Evolutionary conservation across 129 eudicot genomes (phyloP).

Genomic region (Lactuca saligna): DNA sequence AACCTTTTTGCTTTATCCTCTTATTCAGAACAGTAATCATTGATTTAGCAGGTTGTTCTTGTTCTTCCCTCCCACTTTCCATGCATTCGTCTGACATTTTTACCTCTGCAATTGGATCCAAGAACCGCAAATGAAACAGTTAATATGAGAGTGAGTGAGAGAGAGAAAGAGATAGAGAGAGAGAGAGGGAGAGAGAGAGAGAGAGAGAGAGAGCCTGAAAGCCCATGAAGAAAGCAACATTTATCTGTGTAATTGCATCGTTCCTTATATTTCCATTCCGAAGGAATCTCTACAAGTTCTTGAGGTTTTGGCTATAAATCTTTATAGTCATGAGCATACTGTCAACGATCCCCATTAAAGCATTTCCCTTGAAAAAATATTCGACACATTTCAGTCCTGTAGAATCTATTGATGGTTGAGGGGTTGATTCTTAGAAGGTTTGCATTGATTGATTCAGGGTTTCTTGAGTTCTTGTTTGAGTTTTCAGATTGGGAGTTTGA

Average conservation of each 20-base stretch:
- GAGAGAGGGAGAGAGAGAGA: not conserved
- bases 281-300: slow-evolving; percentile 50
- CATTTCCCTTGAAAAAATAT: slow-evolving; percentile 52
- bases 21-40: slow-evolving; percentile 14
- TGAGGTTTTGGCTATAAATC: slow-evolving; percentile 63
- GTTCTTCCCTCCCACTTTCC: slow-evolving; percentile 13
- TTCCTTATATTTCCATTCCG: slow-evolving; percentile 55
- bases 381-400: slow-evolving; percentile 53
- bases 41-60: not conserved
- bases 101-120: slow-evolving; percentile 30
- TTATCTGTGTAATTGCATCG: slow-evolving; percentile 50
- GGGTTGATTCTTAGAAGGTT: not conserved
- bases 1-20: slow-evolving; percentile 18
- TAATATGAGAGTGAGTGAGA: too few species aligned
- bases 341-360: slow-evolving; percentile 54
- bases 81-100: slow-evolving; percentile 18
- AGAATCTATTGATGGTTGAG: slow-evolving; percentile 44
- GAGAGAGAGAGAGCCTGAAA: slow-evolving; percentile 35
- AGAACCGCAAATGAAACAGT: not conserved
- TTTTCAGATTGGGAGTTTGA: not conserved
- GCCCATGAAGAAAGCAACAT: slow-evolving; percentile 71
- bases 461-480: not conserved
- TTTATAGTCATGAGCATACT: slow-evolving; percentile 59
- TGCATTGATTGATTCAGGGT: not conserved
- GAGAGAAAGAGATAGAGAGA: too few species aligned